Percentiles rank a stretch among this genome's conserved stretches.
Conservation (phyloP, 371 early-diverging fungal genomes). For the Mortierella sp. region DNA sequence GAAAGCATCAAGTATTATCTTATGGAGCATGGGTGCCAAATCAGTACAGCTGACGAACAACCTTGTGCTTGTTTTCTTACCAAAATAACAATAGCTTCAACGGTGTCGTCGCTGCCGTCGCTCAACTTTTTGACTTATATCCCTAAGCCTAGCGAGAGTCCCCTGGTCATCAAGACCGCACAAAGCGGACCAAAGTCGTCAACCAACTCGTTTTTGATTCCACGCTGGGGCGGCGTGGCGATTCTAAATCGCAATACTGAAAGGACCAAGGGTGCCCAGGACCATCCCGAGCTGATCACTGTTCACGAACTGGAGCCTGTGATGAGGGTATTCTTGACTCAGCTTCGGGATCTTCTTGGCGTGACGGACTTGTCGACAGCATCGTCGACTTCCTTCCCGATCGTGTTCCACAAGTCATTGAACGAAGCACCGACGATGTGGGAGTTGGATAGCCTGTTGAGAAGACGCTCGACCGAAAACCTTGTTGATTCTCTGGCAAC, state of each 20-base stretch:
- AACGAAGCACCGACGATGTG: conserved; percentile 67
- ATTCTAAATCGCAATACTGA: conserved; percentile 71
- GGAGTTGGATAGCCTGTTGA: conserved; percentile 83
- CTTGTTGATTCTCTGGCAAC: conserved; percentile 80
- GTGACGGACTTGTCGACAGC: conserved; percentile 63
- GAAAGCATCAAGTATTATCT: not conserved
- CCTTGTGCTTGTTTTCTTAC: not conserved
- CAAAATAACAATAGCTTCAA: conserved; percentile 76
- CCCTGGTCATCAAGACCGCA: conserved; percentile 75
- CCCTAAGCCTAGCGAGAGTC: conserved; percentile 75
- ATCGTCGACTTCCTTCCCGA: conserved; percentile 30
- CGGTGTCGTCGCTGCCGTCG: conserved; percentile 83
- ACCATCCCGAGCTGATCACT: conserved; percentile 35
- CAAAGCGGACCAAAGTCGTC: conserved; percentile 60
- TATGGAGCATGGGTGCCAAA: not conserved
- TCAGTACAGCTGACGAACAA: not conserved
- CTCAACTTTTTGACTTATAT: conserved; percentile 91
- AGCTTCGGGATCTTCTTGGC: conserved; percentile 87
- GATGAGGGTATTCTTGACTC: conserved; percentile 83
- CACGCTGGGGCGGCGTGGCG: conserved; percentile 94
- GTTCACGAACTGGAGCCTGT: conserved; percentile 75
- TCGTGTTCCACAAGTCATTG: conserved; percentile 33
- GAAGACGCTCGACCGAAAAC: conserved; percentile 77
- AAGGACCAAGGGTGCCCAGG: conserved; percentile 9
- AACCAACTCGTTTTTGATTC: conserved; percentile 87